phyloP scores from a whole-genome alignment of 345 rosid genomes.

The Nephelium lappaceum region DNA sequence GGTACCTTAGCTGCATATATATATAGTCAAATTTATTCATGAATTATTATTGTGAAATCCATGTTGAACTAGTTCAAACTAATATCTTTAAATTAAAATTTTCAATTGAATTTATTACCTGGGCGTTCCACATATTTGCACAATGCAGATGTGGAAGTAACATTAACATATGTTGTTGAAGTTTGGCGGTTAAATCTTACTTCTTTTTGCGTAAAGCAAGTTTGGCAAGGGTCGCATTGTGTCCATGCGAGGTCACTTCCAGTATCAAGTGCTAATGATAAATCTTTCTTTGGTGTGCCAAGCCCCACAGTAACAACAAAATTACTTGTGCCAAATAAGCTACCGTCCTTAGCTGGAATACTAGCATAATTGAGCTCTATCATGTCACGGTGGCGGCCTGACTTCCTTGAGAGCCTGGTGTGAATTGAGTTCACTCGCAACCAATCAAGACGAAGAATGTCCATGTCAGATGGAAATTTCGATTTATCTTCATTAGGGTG shows the following conservation, averaged over 20 bases:
- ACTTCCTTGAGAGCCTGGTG: conserved; percentile 33
- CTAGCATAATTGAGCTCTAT: conserved; percentile 30
- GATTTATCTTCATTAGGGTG: conserved; percentile 16
- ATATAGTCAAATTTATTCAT: no score
- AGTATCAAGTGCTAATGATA: no score
- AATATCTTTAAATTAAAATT: no score
- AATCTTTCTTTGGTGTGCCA: conserved; percentile 77
- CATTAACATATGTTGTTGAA: conserved; percentile 59
- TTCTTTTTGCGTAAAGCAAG: conserved; percentile 57
- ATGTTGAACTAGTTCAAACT: no score
- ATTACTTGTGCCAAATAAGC: conserved; percentile 45
- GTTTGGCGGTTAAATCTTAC: conserved; percentile 44
- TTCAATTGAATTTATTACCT: no score
- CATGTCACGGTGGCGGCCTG: conserved; percentile 18
- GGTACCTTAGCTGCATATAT: no score
- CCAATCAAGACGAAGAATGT: conserved; percentile 63
- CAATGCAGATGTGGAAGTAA: conserved; percentile 47
- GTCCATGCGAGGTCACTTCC: no score
- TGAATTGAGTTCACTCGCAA: conserved; percentile 65
- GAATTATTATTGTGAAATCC: no score
- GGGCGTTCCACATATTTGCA: conserved; percentile 29
- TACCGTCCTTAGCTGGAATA: conserved; percentile 66
- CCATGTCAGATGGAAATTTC: conserved; percentile 35
- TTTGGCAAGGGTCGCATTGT: no score
- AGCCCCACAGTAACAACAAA: conserved; percentile 58